Evolutionary conservation across 441 rosid genomes (phyloP).

Genomic region (Mallotus repandus): DNA sequence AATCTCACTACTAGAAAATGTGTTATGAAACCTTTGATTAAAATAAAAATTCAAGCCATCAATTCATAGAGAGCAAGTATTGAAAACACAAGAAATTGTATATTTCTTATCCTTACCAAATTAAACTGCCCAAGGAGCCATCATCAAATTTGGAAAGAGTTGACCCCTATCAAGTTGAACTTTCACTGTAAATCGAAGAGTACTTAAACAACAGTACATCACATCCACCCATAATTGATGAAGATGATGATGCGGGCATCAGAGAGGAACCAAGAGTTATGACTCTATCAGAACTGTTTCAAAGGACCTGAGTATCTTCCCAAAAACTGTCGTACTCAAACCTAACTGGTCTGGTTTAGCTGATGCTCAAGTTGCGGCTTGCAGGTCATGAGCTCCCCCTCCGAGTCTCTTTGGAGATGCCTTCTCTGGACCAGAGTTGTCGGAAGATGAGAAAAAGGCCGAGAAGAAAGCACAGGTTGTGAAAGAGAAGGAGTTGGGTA

Average conservation of each 20-base stretch:
- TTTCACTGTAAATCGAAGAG: slow-evolving; percentile 55
- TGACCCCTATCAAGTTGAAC: slow-evolving; percentile 32
- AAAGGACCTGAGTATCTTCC: slow-evolving; percentile 38
- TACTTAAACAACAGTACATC: slow-evolving; percentile 46
- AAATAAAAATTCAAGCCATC: neutral
- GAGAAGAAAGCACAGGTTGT: no score
- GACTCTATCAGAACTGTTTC: slow-evolving; percentile 61
- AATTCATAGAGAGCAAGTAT: neutral
- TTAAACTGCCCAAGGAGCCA: slow-evolving; percentile 74
- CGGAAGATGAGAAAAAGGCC: no score
- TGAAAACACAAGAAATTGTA: neutral
- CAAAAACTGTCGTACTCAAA: no score
- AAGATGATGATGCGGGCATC: slow-evolving; percentile 38
- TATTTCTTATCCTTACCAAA: slow-evolving; percentile 33
- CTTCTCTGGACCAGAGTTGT: no score
- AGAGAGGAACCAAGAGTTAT: slow-evolving; percentile 42
- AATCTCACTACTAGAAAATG: no score
- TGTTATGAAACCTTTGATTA: neutral
- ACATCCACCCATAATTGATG: slow-evolving; percentile 38
- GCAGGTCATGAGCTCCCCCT: no score
- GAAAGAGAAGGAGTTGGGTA: no score
- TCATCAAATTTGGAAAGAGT: no score
- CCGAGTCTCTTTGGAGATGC: no score
- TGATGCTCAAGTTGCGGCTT: no score
- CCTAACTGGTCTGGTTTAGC: no score